Evolutionary conservation across 2,329 filamentous ascomycete genomes (phyloP), one percentile per base, ranked within the genome.

Genomic region (Nothomitra cinnamomea): DNA sequence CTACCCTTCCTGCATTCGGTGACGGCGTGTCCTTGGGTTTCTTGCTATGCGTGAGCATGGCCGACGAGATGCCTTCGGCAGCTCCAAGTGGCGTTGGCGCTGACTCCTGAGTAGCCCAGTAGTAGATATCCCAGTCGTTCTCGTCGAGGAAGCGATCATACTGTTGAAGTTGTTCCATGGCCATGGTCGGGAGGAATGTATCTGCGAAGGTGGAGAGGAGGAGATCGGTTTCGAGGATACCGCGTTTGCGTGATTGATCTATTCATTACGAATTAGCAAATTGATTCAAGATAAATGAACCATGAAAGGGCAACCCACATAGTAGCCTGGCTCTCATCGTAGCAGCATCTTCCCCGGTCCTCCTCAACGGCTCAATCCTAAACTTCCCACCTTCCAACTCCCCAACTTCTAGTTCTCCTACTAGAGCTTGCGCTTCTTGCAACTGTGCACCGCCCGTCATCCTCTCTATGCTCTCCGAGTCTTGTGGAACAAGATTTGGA

Each of bases 111-210:
- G 92, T 98, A 2, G 86, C 87, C 92, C 92, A 98, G 76, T 98
- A 98, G 75, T 98, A 98, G 57, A 98, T 95, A 67, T 98, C 92
- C 92, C 92, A 98, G 72, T 98, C 92, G 69, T 98, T 98, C 71
- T 98, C 92, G 69, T 98, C 92, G 54, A 98, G 80, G 73, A 98
- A 94, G 25, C 77, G 72, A 67, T 96, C 90, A 72, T 92, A 96
- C 68, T 94, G 79, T 61, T 78, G 69, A 61, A 96, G 80, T 64
- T 94, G 85, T 51, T 74, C 68, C 4, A 72, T 67, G 1, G 77
- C 78, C 86, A 98, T 94, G 57, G 71, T 72, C 43, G 75, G 72
- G 21, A 98, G 81, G 68, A 94, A 76, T 53, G 75, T 72, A 60
- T 90, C 80, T 58, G 92, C 92, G 66, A 98, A 98, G 59, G 92